Evolutionary conservation across 2,329 filamentous ascomycete genomes (phyloP).

Genomic region (Lizonia empirigonia): DNA sequence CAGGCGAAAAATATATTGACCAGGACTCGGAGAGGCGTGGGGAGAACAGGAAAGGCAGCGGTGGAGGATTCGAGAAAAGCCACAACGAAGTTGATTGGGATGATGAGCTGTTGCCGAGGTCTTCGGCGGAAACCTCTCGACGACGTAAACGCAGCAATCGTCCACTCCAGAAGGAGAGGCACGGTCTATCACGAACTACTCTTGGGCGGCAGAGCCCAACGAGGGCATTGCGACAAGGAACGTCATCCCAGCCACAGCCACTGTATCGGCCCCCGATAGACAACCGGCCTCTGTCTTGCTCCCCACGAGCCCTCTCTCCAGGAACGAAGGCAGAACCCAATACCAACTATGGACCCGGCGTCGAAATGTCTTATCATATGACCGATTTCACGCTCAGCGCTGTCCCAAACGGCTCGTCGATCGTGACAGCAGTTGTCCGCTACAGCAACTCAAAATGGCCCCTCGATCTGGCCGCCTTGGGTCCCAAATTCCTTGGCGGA

Average conservation of each 20-base stretch:
- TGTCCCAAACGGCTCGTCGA: constrained; percentile 13
- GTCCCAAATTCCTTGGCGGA: constrained; percentile 8
- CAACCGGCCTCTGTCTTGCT: constrained; percentile 4
- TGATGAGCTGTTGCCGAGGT: not conserved
- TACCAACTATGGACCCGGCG: constrained; percentile 3
- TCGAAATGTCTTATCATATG: constrained; percentile 8
- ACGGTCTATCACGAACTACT: constrained; percentile 5
- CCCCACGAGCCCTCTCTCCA: constrained; percentile 11
- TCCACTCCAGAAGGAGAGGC: not conserved
- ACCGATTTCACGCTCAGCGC: constrained; percentile 12
- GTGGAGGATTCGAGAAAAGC: not conserved
- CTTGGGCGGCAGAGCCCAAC: not conserved
- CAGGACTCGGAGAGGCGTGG: not conserved
- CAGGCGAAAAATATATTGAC: not conserved
- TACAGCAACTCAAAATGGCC: constrained; percentile 11
- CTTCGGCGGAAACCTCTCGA: not conserved
- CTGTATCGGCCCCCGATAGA: not conserved
- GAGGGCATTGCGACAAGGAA: constrained; percentile 1
- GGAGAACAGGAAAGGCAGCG: not conserved
- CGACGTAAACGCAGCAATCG: not conserved
- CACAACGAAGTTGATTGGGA: not conserved
- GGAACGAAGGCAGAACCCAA: not conserved
- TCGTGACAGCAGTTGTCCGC: constrained; percentile 18
- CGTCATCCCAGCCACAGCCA: not conserved
- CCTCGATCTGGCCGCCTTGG: constrained; percentile 4